These are phyloP conservation scores for Fraxinus pennsylvanica DNA, from an alignment of 257 asterid species.

Conservation along the genomic window DNA sequence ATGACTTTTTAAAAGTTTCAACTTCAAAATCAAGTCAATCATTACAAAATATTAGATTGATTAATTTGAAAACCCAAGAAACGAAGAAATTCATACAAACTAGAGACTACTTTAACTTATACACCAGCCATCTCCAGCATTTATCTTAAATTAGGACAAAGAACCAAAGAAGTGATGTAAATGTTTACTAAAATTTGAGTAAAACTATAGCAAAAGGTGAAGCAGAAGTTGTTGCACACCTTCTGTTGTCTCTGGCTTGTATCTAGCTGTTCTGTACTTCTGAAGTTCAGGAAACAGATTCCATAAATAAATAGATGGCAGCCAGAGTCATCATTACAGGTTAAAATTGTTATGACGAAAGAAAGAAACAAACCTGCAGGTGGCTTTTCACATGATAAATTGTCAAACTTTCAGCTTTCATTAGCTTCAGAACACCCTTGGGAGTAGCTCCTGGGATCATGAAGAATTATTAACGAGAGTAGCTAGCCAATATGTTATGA, in stretches of 20 bases:
- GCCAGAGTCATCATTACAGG: conserved; percentile 15
- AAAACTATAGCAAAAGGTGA: conserved; percentile 13
- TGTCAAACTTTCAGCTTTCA: conserved; percentile 80
- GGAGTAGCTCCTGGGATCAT: conserved; percentile 81
- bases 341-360: conserved; percentile 4
- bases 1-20: neutral
- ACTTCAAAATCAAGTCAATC: neutral
- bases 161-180: neutral
- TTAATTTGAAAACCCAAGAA: neutral
- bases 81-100: neutral
- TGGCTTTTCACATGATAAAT: conserved; percentile 94
- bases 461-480: conserved; percentile 8
- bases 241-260: conserved; percentile 76
- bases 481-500: neutral
- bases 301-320: conserved; percentile 22
- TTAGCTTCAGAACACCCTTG: conserved; percentile 77
- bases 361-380: conserved; percentile 40
- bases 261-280: conserved; percentile 96
- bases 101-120: neutral
- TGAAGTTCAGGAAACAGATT: conserved; percentile 43
- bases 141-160: neutral
- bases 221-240: conserved; percentile 40
- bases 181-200: conserved; percentile 9
- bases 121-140: neutral
- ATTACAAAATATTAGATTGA: neutral